Conservation (phyloP, 78 protist species). For the Isochrysis galbana region DNA sequence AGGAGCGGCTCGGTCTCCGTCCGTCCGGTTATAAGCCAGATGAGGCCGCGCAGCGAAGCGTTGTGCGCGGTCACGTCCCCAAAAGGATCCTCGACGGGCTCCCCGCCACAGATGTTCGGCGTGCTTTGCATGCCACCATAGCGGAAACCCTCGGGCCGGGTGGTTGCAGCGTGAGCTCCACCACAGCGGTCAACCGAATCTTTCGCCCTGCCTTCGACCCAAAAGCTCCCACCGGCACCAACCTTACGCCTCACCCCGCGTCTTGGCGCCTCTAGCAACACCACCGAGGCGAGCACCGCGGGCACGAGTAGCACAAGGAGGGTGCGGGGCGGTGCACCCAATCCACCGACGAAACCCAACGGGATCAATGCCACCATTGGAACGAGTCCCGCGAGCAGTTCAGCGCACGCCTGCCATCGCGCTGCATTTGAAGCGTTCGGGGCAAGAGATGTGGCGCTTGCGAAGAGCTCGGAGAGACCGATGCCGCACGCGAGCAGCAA, state of each 20-base stretch:
- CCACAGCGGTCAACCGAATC: too few relatives aligned
- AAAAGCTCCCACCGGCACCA: too few relatives aligned
- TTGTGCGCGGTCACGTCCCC: background rate
- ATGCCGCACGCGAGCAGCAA: background rate
- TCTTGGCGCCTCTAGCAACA: too few relatives aligned
- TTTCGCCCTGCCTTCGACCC: too few relatives aligned
- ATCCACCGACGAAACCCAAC: background rate
- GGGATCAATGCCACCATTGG: background rate
- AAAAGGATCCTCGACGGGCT: background rate
- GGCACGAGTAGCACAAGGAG: background rate
- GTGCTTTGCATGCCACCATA: too few relatives aligned
- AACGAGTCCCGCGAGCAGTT: background rate
- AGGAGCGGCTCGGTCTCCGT: background rate
- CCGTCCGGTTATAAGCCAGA: background rate
- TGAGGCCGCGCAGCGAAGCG: background rate
- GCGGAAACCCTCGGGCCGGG: too few relatives aligned
- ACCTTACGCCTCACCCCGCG: too few relatives aligned
- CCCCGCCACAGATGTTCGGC: too few relatives aligned
- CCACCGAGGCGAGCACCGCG: too few relatives aligned
- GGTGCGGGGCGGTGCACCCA: background rate
- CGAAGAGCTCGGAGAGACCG: background rate
- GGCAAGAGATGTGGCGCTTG: background rate
- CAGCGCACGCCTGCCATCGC: background rate
- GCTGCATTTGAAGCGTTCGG: background rate
- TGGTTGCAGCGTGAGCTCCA: too few relatives aligned